Evolutionary conservation across 2,329 filamentous ascomycete species (phyloP).

Genomic region (Blumeria graminis): DNA sequence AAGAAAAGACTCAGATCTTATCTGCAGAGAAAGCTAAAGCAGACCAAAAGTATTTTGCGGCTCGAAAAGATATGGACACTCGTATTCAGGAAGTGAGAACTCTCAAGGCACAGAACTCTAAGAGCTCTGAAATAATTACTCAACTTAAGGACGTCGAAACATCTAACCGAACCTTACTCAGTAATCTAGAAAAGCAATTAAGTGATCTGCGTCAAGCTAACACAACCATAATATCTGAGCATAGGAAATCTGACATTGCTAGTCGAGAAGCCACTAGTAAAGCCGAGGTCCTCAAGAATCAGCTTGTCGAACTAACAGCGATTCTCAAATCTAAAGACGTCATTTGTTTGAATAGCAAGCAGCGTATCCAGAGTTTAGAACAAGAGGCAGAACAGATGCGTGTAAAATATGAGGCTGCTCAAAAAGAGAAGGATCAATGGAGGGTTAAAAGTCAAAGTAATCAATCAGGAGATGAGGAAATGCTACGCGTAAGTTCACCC

Average conservation of each 20-base stretch:
- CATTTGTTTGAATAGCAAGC: slow-evolving; percentile 24
- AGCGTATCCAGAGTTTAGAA: slow-evolving; percentile 37
- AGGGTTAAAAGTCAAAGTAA: slow-evolving; percentile 64
- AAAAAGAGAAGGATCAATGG: slow-evolving; percentile 68
- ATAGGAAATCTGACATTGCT: slow-evolving; percentile 50
- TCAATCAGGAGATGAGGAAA: slow-evolving; percentile 59
- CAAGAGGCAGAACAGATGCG: slow-evolving; percentile 61
- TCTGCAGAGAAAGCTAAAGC: slow-evolving; percentile 84
- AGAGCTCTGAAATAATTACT: slow-evolving; percentile 80
- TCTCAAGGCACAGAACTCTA: slow-evolving; percentile 59
- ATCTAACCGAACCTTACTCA: slow-evolving; percentile 47
- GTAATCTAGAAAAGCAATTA: slow-evolving; percentile 77
- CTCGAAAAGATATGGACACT: slow-evolving; percentile 80
- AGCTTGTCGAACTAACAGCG: slow-evolving; percentile 53
- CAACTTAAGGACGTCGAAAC: slow-evolving; percentile 80
- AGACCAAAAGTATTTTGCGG: slow-evolving; percentile 92
- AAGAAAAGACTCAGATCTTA: slow-evolving; percentile 53
- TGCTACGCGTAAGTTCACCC: slow-evolving; percentile 49
- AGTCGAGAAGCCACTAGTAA: slow-evolving; percentile 44
- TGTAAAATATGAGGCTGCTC: slow-evolving; percentile 49
- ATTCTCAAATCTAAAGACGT: slow-evolving; percentile 55
- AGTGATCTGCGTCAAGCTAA: slow-evolving; percentile 62
- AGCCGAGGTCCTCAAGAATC: slow-evolving; percentile 47
- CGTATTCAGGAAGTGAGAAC: slow-evolving; percentile 58
- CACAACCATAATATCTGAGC: slow-evolving; percentile 42